phyloP scores from a whole-genome alignment of 495 filamentous ascomycete genomes.

The Cenococcum geophilum region DNA sequence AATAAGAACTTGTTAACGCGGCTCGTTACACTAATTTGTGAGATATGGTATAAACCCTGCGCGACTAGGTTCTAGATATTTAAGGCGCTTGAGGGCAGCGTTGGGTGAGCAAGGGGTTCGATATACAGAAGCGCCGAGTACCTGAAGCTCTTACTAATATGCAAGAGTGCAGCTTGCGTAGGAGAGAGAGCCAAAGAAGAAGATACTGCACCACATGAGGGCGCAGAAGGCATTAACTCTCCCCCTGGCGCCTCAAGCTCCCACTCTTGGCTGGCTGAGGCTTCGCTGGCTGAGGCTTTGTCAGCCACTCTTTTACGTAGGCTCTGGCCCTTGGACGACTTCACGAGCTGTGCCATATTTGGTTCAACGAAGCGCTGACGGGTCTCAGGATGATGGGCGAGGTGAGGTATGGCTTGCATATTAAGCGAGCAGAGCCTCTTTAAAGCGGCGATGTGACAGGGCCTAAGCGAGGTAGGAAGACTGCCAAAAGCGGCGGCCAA shows the following conservation, averaged over 20 bases:
- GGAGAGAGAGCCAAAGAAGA: conserved; percentile 43
- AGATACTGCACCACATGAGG: conserved; percentile 26
- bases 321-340: too few species aligned
- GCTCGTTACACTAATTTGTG: conserved; percentile 60
- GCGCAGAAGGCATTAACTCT: conserved; percentile 22
- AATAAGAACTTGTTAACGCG: conserved; percentile 78
- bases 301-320: too few species aligned
- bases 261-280: too few species aligned
- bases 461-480: too few species aligned
- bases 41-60: conserved; percentile 74
- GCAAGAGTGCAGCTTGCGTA: conserved; percentile 43
- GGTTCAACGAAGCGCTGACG: too few species aligned
- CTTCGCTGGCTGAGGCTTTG: too few species aligned
- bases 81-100: conserved; percentile 63
- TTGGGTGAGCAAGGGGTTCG: conserved; percentile 77
- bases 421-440: too few species aligned
- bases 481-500: too few species aligned
- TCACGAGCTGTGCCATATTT: too few species aligned
- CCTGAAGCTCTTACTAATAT: conserved; percentile 82
- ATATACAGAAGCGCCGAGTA: conserved; percentile 85
- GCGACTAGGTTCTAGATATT: conserved; percentile 79
- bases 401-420: too few species aligned
- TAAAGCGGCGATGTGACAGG: too few species aligned
- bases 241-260: conserved; percentile 53
- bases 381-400: too few species aligned